Evolutionary conservation across 116 monocot species (phyloP), one percentile per base, ranked within the genome.

Genomic region (Zostera marina): DNA sequence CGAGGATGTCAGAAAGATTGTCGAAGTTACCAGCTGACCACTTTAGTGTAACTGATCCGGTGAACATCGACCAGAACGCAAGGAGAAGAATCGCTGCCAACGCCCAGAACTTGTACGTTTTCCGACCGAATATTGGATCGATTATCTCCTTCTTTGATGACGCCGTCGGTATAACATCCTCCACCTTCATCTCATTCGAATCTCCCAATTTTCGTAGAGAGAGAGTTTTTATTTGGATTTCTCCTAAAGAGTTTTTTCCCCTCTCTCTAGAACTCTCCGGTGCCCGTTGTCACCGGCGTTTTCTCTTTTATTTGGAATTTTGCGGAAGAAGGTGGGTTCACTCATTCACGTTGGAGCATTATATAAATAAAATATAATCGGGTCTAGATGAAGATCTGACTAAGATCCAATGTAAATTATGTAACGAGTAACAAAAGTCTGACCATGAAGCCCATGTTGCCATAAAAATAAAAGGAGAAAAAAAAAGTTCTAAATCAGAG

Each of bases 21-120:
- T 56, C 54, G 51, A 79, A 70, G 55, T 70, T 65, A 25, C 72
- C 72, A 45, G 77, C 73, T 51, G 82, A 79, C 72, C 76, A 79
- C 24, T 79, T 76, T 45, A 87, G 74, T 39, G 87, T 74, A 71
- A 87, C 72, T 52, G 87, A 74, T 68, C 79, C 82, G 48, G 82
- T 68, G 66, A 82, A 73, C 82, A 88, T 79, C 22, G 87, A 88
- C 87, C 87, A 88, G 63, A 88, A 70, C 20, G 87, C 82, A 44
- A 88, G 79, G 69, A 88, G 82, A 49, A 77, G 47, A 72, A 88
- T 77, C 49, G 76, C 87, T 13, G 74, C 74, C 19, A 88, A 72
- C 3, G 74, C 79, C 82, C 79, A 88, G 61, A 76, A 67, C 77
- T 88, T 88, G 79, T 74, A 79, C 47, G 77, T 65, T 9, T 77